Evolutionary conservation across 2,329 filamentous ascomycete species (phyloP).

Genomic region (Xylogone sp.): DNA sequence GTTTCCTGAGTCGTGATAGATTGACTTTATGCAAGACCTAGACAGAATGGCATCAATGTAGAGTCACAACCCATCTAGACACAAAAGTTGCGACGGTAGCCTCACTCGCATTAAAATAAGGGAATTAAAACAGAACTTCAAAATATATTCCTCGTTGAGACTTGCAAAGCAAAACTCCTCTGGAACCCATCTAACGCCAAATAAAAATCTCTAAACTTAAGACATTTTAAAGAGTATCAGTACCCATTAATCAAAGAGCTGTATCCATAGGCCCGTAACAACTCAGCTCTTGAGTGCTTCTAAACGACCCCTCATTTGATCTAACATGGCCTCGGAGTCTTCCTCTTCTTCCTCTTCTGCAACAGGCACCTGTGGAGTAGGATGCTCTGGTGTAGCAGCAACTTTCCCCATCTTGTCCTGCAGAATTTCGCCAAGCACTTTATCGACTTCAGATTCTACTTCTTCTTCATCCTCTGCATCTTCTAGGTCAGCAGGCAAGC

Average conservation of each 20-base stretch:
- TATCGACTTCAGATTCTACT: slow-evolving; percentile 81
- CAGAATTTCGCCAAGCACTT: slow-evolving; percentile 85
- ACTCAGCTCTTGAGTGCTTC: slow-evolving; percentile 83
- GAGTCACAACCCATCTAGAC: too few species aligned
- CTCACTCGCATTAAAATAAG: too few species aligned
- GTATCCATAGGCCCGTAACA: background rate
- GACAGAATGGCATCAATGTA: too few species aligned
- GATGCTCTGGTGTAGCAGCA: slow-evolving; percentile 52
- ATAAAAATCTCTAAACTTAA: background rate
- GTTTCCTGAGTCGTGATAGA: too few species aligned
- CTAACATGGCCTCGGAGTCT: slow-evolving; percentile 84
- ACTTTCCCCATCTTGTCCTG: slow-evolving; percentile 74
- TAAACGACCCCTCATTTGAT: slow-evolving; percentile 88
- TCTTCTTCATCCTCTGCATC: slow-evolving; percentile 74
- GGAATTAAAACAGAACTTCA: background rate
- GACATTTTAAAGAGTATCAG: background rate
- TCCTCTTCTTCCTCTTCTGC: slow-evolving; percentile 71
- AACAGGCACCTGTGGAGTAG: slow-evolving; percentile 44
- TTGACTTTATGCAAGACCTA: too few species aligned
- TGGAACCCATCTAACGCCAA: background rate
- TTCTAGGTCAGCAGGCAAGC: slow-evolving; percentile 70
- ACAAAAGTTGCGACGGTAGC: too few species aligned
- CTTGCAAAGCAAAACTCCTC: background rate
- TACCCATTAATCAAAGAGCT: background rate
- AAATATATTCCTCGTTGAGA: background rate